Percentiles rank a stretch among this genome's conserved stretches.
phyloP scores from a whole-genome alignment of 2,329 filamentous ascomycete species.

The Apiospora aurea region DNA sequence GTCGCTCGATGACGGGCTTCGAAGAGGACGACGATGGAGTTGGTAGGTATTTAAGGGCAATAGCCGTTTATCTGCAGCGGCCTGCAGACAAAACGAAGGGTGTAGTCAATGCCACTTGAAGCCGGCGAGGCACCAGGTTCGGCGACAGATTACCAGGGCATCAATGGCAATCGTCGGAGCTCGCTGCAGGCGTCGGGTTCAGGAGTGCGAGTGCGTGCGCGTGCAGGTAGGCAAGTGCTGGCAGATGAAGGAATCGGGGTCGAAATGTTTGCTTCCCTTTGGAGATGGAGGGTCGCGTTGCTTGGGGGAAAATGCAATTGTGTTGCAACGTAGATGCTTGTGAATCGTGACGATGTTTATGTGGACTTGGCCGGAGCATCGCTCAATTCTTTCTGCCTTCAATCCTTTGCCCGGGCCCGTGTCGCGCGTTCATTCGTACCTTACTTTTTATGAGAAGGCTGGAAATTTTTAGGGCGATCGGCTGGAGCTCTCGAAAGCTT shows the following conservation, averaged over 20 bases:
- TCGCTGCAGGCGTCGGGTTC: constrained; percentile 20
- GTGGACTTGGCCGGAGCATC: constrained; percentile 7
- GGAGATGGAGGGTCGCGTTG: background rate
- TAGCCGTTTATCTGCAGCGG: constrained; percentile 21
- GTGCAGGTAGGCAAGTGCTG: background rate
- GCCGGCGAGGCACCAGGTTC: constrained; percentile 36
- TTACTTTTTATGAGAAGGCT: constrained; percentile 33
- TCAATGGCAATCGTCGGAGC: constrained; percentile 38
- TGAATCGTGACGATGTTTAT: constrained; percentile 19
- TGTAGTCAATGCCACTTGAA: constrained; percentile 33
- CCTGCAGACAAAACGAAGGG: constrained; percentile 31
- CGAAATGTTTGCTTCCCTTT: background rate
- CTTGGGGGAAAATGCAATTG: background rate
- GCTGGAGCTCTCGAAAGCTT: constrained; percentile 31
- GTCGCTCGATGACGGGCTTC: constrained; percentile 4
- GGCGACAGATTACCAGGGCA: constrained; percentile 38
- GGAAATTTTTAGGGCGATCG: constrained; percentile 36
- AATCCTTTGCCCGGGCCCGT: background rate
- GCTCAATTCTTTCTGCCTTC: constrained; percentile 17
- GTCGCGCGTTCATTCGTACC: constrained; percentile 17
- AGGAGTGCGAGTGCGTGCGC: background rate
- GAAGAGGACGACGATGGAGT: background rate
- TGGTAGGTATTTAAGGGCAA: constrained; percentile 10
- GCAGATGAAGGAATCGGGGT: background rate
- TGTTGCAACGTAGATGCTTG: constrained; percentile 7